Evolutionary conservation across 2,329 filamentous ascomycete species (phyloP).

Genomic region (Elsinoe ampelina): DNA sequence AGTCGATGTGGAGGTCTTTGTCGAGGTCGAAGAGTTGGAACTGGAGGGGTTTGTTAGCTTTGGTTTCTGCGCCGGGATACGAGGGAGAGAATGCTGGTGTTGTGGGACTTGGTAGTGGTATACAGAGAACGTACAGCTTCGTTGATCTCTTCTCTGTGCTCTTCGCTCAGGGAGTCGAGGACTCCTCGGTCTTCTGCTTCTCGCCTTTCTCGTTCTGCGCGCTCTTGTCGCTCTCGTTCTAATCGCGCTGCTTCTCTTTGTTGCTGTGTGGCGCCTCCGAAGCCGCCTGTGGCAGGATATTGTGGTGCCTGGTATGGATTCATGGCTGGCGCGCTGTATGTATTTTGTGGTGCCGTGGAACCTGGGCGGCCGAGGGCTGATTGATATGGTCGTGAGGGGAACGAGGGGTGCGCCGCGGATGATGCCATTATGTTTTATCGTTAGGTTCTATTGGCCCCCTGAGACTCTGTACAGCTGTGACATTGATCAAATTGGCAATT

Average conservation of each 20-base stretch:
- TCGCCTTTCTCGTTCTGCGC: conserved; percentile 32
- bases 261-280: conserved; percentile 30
- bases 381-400: conserved; percentile 46
- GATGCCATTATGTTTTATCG: conserved; percentile 37
- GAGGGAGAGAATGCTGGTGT: too few relatives aligned
- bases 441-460: too few relatives aligned
- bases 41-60: conserved; percentile 35
- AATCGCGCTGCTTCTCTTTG: conserved; percentile 35
- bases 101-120: too few relatives aligned
- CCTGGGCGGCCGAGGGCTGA: conserved; percentile 38
- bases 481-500: too few relatives aligned
- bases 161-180: conserved; percentile 60
- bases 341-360: conserved; percentile 21
- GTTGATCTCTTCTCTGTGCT: conserved; percentile 60
- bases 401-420: conserved; percentile 44
- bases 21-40: conserved; percentile 96
- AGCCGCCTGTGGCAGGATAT: conserved; percentile 26
- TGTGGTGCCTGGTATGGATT: conserved; percentile 25
- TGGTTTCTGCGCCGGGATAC: too few relatives aligned
- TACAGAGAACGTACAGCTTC: conserved; percentile 61
- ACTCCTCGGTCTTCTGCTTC: conserved; percentile 37
- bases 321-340: conserved; percentile 26
- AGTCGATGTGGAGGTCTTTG: conserved; percentile 88
- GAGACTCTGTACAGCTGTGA: too few relatives aligned
- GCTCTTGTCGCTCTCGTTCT: conserved; percentile 34